These are phyloP conservation scores for Hyaloperonospora brassicae DNA, from an alignment of 352 stramenopile species.

Conservation along the genomic window DNA sequence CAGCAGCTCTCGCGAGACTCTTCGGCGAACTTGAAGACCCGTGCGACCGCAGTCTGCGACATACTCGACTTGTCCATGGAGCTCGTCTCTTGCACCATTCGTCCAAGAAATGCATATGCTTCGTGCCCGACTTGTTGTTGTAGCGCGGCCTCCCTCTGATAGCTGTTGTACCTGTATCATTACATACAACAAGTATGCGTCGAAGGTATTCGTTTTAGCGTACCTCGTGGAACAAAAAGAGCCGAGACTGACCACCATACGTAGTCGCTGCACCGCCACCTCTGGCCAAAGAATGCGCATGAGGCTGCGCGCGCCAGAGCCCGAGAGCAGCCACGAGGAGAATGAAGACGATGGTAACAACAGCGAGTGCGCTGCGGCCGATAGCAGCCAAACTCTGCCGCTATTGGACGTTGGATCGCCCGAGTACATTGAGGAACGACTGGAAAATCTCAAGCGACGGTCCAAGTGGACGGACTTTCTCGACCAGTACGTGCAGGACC, in stretches of 20 bases:
- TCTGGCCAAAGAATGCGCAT: conserved; percentile 34
- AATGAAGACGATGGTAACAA: conserved; percentile 6
- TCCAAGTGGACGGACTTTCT: conserved; percentile 52
- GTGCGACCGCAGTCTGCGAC: no score
- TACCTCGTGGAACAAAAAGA: no score
- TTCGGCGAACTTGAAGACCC: conserved; percentile 61
- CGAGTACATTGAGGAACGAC: conserved; percentile 76
- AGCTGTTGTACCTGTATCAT: no score
- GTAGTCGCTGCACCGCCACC: no score
- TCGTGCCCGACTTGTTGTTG: no score
- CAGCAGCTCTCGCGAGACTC: conserved; percentile 77
- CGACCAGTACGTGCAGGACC: conserved; percentile 62
- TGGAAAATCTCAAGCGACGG: conserved; percentile 82
- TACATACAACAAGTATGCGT: no score
- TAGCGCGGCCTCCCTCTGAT: no score
- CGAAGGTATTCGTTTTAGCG: no score
- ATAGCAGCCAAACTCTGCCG: conserved; percentile 21
- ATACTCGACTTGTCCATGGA: no score
- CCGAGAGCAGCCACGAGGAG: conserved; percentile 27
- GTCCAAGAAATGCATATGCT: no score
- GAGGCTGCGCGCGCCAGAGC: conserved; percentile 53
- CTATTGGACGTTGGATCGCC: conserved; percentile 65
- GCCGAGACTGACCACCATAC: no score
- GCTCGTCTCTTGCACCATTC: no score
- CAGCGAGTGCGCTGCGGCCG: conserved; percentile 12